phyloP scores from a whole-genome alignment of 2,329 filamentous ascomycete species.

The Arthrocladium fulminans region DNA sequence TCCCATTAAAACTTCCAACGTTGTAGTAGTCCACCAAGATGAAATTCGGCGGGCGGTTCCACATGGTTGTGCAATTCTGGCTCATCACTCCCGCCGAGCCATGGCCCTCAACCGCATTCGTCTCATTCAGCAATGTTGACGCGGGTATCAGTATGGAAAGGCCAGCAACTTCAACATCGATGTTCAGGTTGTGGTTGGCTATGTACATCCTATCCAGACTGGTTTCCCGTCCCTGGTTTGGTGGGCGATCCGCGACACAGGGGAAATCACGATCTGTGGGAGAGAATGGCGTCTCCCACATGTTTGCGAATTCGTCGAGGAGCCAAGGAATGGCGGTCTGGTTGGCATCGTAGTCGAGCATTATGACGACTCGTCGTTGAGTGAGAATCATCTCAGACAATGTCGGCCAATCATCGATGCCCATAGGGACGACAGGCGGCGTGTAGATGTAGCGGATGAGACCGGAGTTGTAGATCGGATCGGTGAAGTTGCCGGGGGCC shows the following conservation, averaged over 20 bases:
- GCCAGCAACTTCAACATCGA: conserved; percentile 60
- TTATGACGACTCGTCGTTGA: conserved; percentile 64
- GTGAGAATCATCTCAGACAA: conserved; percentile 64
- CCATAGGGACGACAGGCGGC: conserved; percentile 62
- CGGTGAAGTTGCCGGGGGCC: conserved; percentile 54
- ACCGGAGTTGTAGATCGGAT: conserved; percentile 61
- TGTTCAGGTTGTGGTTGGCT: conserved; percentile 85
- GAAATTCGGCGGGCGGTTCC: conserved; percentile 64
- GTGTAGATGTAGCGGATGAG: conserved; percentile 65
- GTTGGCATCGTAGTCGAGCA: conserved; percentile 78
- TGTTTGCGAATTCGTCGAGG: conserved; percentile 75
- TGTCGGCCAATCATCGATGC: conserved; percentile 71
- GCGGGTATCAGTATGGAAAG: conserved; percentile 62
- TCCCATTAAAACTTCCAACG: conserved; percentile 56
- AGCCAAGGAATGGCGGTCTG: conserved; percentile 73
- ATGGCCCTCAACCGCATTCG: conserved; percentile 57
- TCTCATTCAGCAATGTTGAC: conserved; percentile 58
- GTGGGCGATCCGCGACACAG: conserved; percentile 69
- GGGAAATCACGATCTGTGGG: conserved; percentile 61
- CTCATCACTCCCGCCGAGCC: conserved; percentile 60
- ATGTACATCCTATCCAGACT: conserved; percentile 62
- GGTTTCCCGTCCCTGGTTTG: conserved; percentile 39
- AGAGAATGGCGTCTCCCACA: conserved; percentile 88
- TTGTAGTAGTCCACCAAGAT: conserved; percentile 79
- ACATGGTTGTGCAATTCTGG: conserved; percentile 54